These are phyloP conservation scores for Epicoccum nigrum DNA, from an alignment of 2,329 filamentous ascomycete species.

Conservation along the genomic window DNA sequence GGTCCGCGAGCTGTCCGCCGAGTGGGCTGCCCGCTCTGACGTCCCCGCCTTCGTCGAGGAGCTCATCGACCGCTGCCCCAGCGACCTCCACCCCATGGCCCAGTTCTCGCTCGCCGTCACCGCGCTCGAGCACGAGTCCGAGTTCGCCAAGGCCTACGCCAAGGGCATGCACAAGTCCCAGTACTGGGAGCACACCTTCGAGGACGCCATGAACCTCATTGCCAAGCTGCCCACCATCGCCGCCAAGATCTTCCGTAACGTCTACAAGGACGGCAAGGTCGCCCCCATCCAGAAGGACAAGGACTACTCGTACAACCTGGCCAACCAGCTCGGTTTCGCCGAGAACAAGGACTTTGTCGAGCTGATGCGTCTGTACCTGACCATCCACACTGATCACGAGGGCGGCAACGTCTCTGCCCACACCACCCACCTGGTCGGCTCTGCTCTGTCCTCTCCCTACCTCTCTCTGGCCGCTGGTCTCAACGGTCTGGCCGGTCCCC, in stretches of 20 bases:
- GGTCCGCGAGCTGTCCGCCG: constrained; percentile 95
- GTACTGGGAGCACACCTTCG: constrained; percentile 99
- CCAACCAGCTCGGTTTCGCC: constrained; percentile 97
- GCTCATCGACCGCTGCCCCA: constrained; percentile 99
- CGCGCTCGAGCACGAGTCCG: constrained; percentile 96
- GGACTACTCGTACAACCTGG: constrained; percentile 99
- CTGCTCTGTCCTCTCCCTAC: constrained; percentile 95
- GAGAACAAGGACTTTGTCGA: constrained; percentile 96
- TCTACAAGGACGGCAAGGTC: constrained; percentile 99
- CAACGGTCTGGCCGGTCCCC: constrained; percentile 96
- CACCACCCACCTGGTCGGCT: constrained; percentile 97
- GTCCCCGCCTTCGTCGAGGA: constrained; percentile 98
- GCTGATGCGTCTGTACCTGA: constrained; percentile 98
- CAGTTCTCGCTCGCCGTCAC: constrained; percentile 98
- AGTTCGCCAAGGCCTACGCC: constrained; percentile 97
- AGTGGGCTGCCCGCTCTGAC: constrained; percentile 97
- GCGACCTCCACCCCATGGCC: constrained; percentile 98
- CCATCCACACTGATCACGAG: constrained; percentile 99
- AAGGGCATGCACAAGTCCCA: constrained; percentile 99
- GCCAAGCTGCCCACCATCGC: constrained; percentile 99
- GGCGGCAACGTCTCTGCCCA: constrained; percentile 98
- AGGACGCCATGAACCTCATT: constrained; percentile 99
- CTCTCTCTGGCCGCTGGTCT: constrained; percentile 95
- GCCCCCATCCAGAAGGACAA: constrained; percentile 95
- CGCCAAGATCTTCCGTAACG: constrained; percentile 98